A percentile compares a stretch with the other conserved stretches of the same genome.
Conservation (phyloP, 345 rosid genomes). For the Rubroshorea leprosula region DNA sequence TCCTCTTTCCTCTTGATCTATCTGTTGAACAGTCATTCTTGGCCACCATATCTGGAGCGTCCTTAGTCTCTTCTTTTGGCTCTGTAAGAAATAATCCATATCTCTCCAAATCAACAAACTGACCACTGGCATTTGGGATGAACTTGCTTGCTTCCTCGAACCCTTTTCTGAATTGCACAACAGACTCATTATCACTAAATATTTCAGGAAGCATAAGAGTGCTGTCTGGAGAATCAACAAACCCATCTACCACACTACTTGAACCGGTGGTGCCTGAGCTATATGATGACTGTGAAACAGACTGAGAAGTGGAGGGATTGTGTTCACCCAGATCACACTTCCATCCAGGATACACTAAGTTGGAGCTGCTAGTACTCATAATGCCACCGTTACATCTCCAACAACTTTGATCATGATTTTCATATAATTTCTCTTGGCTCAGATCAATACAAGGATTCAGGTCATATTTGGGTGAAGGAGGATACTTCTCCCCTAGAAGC, state of each 20-base stretch:
- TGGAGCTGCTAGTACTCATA: slow-evolving; percentile 12
- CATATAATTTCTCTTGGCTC: slow-evolving; percentile 17
- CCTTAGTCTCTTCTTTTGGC: slow-evolving; percentile 21
- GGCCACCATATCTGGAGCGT: slow-evolving; percentile 12
- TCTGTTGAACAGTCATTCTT: slow-evolving; percentile 13
- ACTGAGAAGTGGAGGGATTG: slow-evolving; percentile 18
- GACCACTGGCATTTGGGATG: slow-evolving; percentile 31
- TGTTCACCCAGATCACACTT: slow-evolving; percentile 22
- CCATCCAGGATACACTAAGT: slow-evolving; percentile 14
- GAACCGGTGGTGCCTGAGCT: slow-evolving; percentile 25
- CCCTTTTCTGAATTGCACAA: slow-evolving; percentile 51
- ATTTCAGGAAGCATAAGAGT: slow-evolving; percentile 30
- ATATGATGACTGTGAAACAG: slow-evolving; percentile 27
- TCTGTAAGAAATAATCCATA: slow-evolving; percentile 26
- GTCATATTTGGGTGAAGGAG: slow-evolving; percentile 25
- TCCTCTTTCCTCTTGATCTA: slow-evolving; percentile 38
- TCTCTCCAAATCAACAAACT: slow-evolving; percentile 24
- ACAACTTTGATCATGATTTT: slow-evolving; percentile 13
- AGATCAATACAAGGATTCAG: slow-evolving; percentile 7
- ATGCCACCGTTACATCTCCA: slow-evolving; percentile 7
- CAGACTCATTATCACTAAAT: slow-evolving; percentile 34
- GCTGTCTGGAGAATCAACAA: slow-evolving; percentile 43
- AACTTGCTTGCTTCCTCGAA: slow-evolving; percentile 61
- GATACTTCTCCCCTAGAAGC: slow-evolving; percentile 50
- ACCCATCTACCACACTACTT: slow-evolving; percentile 23